A percentile compares a stretch with the other conserved stretches of the same genome.
Evolutionary conservation across 2,329 filamentous ascomycete species (phyloP).

Genomic region (Corynespora cassiicola): DNA sequence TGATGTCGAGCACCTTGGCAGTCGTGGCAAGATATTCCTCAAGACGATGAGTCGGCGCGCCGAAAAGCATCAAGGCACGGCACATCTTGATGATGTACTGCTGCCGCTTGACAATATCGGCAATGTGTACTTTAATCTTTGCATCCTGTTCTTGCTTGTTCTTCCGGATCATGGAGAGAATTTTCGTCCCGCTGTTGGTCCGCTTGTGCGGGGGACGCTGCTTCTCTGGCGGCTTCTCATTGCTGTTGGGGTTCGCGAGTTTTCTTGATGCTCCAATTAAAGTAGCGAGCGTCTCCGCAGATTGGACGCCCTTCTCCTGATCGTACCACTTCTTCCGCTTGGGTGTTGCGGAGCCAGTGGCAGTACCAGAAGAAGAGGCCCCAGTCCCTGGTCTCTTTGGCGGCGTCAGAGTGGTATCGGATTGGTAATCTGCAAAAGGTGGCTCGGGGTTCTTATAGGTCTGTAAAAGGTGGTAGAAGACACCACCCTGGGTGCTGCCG

Average conservation of each 20-base stretch:
- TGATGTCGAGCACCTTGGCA: slow-evolving; percentile 81
- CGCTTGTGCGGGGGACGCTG: slow-evolving; percentile 24
- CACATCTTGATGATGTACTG: slow-evolving; percentile 87
- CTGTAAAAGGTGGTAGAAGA: slow-evolving; percentile 41
- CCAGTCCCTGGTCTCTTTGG: slow-evolving; percentile 20
- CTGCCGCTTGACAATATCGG: slow-evolving; percentile 77
- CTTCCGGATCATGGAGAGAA: slow-evolving; percentile 34
- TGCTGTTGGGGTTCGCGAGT: slow-evolving; percentile 35
- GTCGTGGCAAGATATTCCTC: slow-evolving; percentile 92
- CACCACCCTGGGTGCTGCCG: slow-evolving; percentile 33
- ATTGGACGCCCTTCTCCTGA: slow-evolving; percentile 29
- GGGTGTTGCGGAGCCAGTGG: slow-evolving; percentile 32
- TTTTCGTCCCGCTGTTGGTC: slow-evolving; percentile 27
- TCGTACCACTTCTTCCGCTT: slow-evolving; percentile 39
- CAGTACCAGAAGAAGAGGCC: slow-evolving; percentile 8
- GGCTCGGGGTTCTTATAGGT: slow-evolving; percentile 34
- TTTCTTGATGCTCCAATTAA: slow-evolving; percentile 35
- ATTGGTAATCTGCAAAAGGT: slow-evolving; percentile 17
- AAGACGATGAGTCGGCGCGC: slow-evolving; percentile 86
- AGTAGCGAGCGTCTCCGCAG: slow-evolving; percentile 38
- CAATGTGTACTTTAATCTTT: slow-evolving; percentile 65
- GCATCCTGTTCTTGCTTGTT: slow-evolving; percentile 56
- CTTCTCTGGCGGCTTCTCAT: slow-evolving; percentile 16
- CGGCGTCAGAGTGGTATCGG: slow-evolving; percentile 22
- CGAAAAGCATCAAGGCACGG: slow-evolving; percentile 83